A percentile compares a stretch with the other conserved stretches of the same genome.
These are phyloP conservation scores for Petunia axillaris DNA, from an alignment of 257 asterid species.

Conservation along the genomic window DNA sequence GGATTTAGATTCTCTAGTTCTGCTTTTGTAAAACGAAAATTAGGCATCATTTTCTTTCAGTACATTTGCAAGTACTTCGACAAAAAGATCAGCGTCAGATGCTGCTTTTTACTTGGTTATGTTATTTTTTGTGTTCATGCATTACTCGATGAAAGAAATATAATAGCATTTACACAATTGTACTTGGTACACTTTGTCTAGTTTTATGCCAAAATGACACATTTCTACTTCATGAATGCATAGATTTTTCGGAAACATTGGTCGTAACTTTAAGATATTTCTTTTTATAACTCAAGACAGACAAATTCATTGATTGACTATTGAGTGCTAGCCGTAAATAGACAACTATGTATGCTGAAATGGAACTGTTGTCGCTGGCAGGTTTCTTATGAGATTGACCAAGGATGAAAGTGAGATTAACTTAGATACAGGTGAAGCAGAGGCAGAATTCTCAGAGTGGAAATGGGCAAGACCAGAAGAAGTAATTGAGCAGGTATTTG, in stretches of 20 bases:
- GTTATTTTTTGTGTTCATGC: background rate
- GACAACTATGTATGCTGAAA: background rate
- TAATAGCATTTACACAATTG: background rate
- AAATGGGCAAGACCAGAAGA: slow-evolving; percentile 94
- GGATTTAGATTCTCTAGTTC: background rate
- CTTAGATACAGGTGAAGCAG: slow-evolving; percentile 72
- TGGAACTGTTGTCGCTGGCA: slow-evolving; percentile 32
- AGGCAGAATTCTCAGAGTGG: slow-evolving; percentile 94
- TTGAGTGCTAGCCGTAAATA: too few species aligned
- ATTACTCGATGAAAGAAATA: background rate
- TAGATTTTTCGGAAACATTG: background rate
- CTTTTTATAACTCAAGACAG: background rate
- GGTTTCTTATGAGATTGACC: slow-evolving; percentile 88
- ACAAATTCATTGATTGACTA: too few species aligned
- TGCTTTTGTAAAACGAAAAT: background rate
- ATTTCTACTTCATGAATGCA: background rate
- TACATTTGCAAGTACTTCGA: background rate
- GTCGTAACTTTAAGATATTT: background rate
- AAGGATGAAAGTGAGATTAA: slow-evolving; percentile 83
- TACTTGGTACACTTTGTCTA: background rate
- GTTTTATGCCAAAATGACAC: slow-evolving; percentile 7
- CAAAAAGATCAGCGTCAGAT: background rate
- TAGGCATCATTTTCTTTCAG: background rate
- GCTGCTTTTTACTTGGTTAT: background rate
- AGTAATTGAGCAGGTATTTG: slow-evolving; percentile 79